phyloP scores from a whole-genome alignment of 768 basidiomycete genomes.

The Royoungia palumana region DNA sequence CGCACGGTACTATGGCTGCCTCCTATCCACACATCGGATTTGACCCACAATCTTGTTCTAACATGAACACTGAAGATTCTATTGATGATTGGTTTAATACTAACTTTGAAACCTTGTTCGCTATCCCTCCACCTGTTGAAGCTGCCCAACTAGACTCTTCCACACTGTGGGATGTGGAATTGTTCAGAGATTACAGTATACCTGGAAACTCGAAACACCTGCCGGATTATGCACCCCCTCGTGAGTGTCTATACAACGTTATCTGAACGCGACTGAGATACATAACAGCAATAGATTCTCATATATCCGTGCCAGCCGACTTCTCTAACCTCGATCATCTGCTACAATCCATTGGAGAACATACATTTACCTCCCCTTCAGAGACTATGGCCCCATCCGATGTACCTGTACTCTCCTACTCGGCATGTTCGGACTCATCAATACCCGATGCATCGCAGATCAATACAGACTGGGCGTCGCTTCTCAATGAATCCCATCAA shows the following conservation, averaged over 20 bases:
- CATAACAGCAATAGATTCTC: no score
- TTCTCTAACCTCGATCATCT: no score
- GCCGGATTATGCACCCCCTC: not conserved
- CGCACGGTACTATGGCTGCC: conserved; percentile 11
- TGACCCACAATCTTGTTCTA: conserved; percentile 26
- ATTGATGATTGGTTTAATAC: conserved; percentile 37
- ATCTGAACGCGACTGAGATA: no score
- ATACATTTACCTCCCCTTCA: no score
- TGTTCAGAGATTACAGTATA: conserved; percentile 28
- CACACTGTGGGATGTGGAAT: conserved; percentile 31
- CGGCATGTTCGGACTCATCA: not conserved
- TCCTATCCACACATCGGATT: conserved; percentile 29
- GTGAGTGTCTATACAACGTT: not conserved
- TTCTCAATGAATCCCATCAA: conserved; percentile 6
- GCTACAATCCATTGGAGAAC: no score
- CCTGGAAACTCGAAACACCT: conserved; percentile 1
- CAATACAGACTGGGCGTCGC: conserved; percentile 13
- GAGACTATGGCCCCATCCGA: not conserved
- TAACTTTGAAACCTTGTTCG: conserved; percentile 21
- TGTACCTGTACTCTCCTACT: not conserved
- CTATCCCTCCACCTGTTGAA: conserved; percentile 22
- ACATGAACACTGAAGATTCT: conserved; percentile 12
- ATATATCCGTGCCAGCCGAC: no score
- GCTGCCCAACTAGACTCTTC: conserved; percentile 23
- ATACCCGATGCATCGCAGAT: conserved; percentile 3